Conservation (phyloP, 768 basidiomycete genomes). For the Kwoniella pini region DNA sequence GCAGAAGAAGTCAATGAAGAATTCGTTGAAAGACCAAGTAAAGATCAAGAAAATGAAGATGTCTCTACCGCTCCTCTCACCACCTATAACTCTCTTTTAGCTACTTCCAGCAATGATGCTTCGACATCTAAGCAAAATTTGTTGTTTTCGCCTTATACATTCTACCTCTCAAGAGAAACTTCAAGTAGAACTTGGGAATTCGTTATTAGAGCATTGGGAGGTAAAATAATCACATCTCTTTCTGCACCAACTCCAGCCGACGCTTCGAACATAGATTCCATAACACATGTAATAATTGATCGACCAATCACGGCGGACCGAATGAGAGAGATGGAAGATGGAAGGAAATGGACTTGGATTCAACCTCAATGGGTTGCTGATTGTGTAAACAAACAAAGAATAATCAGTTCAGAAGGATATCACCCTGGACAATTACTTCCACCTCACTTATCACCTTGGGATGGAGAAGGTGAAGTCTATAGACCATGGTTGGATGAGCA, state of each 20-base stretch:
- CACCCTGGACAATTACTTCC: slow-evolving; percentile 81
- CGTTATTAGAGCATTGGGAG: slow-evolving; percentile 85
- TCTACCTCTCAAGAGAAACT: slow-evolving; percentile 91
- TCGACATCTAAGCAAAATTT: slow-evolving; percentile 53
- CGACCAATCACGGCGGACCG: slow-evolving; percentile 63
- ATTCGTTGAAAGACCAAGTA: slow-evolving; percentile 54
- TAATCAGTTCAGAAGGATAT: slow-evolving; percentile 83
- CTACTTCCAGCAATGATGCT: slow-evolving; percentile 39
- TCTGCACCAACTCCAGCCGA: slow-evolving; percentile 25
- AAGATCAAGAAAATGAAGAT: slow-evolving; percentile 45
- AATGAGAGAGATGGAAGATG: slow-evolving; percentile 64
- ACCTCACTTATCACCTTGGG: slow-evolving; percentile 95
- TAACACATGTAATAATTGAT: slow-evolving; percentile 95
- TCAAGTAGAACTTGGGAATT: slow-evolving; percentile 93
- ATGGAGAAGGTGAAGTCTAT: slow-evolving; percentile 62
- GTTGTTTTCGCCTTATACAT: slow-evolving; percentile 80
- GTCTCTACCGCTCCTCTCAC: slow-evolving; percentile 61
- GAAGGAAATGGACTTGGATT: slow-evolving; percentile 75
- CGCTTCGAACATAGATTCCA: slow-evolving; percentile 66
- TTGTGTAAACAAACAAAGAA: slow-evolving; percentile 82
- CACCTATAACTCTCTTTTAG: slow-evolving; percentile 56
- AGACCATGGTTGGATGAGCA: slow-evolving; percentile 58
- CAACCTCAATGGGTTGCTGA: slow-evolving; percentile 99
- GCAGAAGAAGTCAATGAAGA: slow-evolving; percentile 51
- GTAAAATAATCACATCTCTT: slow-evolving; percentile 82